Conservation (phyloP, 352 stramenopile genomes). For the Phytophthora aleatoria region DNA sequence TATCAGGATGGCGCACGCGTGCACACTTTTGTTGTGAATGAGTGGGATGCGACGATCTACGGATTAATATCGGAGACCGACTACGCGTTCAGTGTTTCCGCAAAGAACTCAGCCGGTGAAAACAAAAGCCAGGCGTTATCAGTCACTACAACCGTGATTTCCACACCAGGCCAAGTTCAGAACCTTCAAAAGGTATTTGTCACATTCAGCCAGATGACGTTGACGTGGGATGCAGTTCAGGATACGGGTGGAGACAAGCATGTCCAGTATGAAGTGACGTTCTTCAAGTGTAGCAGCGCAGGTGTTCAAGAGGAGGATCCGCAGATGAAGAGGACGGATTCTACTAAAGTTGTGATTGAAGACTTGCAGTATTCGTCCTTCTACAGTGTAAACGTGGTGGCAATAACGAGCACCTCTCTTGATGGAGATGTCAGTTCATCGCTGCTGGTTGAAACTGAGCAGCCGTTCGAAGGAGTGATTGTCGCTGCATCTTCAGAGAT, state of each 20-base stretch:
- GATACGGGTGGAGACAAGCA: slow-evolving; percentile 52
- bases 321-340: slow-evolving; percentile 8
- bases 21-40: slow-evolving; percentile 27
- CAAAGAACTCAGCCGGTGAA: slow-evolving; percentile 43
- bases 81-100: slow-evolving; percentile 48
- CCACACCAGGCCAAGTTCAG: slow-evolving; percentile 37
- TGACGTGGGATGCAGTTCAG: slow-evolving; percentile 43
- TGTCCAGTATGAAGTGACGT: slow-evolving; percentile 53
- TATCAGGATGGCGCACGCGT: slow-evolving; percentile 27
- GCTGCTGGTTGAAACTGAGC: slow-evolving; percentile 40
- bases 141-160: slow-evolving; percentile 42
- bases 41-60: slow-evolving; percentile 34
- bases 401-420: slow-evolving; percentile 45
- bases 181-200: slow-evolving; percentile 28
- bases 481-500: slow-evolving; percentile 25
- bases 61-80: slow-evolving; percentile 38
- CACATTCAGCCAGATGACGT: slow-evolving; percentile 42
- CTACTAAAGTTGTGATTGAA: slow-evolving; percentile 22
- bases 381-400: slow-evolving; percentile 40
- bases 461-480: slow-evolving; percentile 37
- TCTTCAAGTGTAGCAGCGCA: slow-evolving; percentile 35
- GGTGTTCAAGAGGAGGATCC: slow-evolving; percentile 8
- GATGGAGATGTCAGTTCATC: slow-evolving; percentile 24
- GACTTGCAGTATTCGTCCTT: slow-evolving; percentile 38
- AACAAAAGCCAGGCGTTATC: slow-evolving; percentile 23